Evolutionary conservation across 108 stramenopile genomes (phyloP).

Genomic region (Poteriospumella lacustris): DNA sequence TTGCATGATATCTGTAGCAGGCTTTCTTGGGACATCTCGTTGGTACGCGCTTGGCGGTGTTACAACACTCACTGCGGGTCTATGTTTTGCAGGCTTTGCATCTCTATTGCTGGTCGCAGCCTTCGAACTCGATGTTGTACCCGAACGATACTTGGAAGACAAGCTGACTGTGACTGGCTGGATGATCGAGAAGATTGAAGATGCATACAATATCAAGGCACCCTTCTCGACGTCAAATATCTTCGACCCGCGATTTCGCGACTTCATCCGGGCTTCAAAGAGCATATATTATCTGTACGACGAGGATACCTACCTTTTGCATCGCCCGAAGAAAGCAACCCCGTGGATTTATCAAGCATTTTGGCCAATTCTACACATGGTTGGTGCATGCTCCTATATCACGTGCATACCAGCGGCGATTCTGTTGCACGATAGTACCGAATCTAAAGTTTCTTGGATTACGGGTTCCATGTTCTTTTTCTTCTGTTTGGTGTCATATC

Average conservation of each 20-base stretch:
- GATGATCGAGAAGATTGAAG: constrained; percentile 14
- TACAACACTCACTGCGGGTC: neutral
- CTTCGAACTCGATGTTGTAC: constrained; percentile 23
- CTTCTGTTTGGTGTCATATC: constrained; percentile 17
- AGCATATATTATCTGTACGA: constrained; percentile 19
- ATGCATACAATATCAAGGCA: neutral
- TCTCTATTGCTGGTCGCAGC: neutral
- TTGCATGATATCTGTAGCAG: neutral
- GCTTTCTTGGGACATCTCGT: neutral
- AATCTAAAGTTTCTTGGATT: constrained; percentile 17
- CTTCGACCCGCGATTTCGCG: neutral
- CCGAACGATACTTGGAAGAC: constrained; percentile 21
- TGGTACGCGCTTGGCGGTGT: constrained; percentile 2
- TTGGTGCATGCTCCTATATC: constrained; percentile 7
- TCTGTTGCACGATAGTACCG: neutral
- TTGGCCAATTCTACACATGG: constrained; percentile 1
- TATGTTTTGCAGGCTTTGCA: constrained; percentile 1
- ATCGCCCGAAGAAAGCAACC: neutral
- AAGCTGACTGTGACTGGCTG: constrained; percentile 24
- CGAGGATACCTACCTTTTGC: constrained; percentile 5
- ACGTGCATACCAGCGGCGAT: neutral
- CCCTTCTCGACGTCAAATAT: neutral
- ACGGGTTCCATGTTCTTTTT: constrained; percentile 7
- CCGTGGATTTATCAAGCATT: neutral
- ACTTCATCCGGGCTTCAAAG: neutral